Evolutionary conservation across 768 basidiomycete genomes (phyloP).

Genomic region (Lactarius hatsudake): DNA sequence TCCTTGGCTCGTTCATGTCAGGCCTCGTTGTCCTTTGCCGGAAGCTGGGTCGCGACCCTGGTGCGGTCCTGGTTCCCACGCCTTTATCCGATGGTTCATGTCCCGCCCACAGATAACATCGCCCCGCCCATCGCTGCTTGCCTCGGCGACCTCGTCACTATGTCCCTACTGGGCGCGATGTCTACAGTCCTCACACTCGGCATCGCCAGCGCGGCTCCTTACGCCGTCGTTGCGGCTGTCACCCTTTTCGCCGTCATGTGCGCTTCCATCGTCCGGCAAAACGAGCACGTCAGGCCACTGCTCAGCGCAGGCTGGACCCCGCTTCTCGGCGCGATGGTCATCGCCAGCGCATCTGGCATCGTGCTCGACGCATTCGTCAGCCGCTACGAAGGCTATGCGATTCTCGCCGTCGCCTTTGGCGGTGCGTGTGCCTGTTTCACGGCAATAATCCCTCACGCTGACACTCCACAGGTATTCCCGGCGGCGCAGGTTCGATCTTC

Average conservation of each 20-base stretch:
- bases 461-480: conserved; percentile 62
- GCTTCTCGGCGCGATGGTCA: conserved; percentile 84
- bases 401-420: conserved; percentile 85
- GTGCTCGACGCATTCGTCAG: conserved; percentile 89
- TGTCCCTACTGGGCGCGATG: conserved; percentile 75
- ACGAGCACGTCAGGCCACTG: conserved; percentile 66
- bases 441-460: background rate
- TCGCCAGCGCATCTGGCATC: conserved; percentile 85
- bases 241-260: conserved; percentile 49
- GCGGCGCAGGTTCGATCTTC: conserved; percentile 86
- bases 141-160: conserved; percentile 89
- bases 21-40: conserved; percentile 75
- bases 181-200: conserved; percentile 68
- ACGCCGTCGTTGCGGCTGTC: conserved; percentile 49
- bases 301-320: conserved; percentile 88
- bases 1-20: conserved; percentile 94
- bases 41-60: conserved; percentile 77
- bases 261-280: conserved; percentile 56
- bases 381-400: conserved; percentile 81
- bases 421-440: conserved; percentile 44
- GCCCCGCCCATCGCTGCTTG: conserved; percentile 92
- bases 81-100: conserved; percentile 4
- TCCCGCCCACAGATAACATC: conserved; percentile 71
- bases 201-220: conserved; percentile 62
- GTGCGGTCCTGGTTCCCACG: conserved; percentile 38